Evolutionary conservation across 805 yeast species (phyloP), one percentile per base, ranked within the genome.

Genomic region (Tetrapisispora iriomotensis): DNA sequence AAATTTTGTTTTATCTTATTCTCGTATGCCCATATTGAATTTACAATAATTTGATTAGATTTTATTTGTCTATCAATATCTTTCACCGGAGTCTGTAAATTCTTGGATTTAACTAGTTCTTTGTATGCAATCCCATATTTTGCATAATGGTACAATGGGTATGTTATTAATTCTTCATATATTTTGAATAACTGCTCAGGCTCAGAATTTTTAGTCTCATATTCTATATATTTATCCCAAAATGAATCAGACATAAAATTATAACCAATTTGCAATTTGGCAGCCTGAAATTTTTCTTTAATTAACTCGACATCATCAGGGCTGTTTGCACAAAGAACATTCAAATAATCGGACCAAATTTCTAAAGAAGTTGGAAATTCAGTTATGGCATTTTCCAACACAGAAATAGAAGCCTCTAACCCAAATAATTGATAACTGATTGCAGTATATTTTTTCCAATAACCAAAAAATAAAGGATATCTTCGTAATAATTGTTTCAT

Each of bases 101-200:
- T 18, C 12, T 34, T 23, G 1, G 21, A 26, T 24, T 40, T 27
- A 6, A 55, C 42, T 52, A 44, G 66, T 45, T 45, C 65, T 65
- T 43, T 64, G 50, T 52, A 75, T 60, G 51, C 67, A 54, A 64
- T 77, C 51, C 74, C 82, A 56, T 80, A 90, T 46, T 73, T 76
- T 0, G 96, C 80, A 56, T 86, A 88, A 51, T 87, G 94, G 59
- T 90, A 90, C 33, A 90, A 60, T 0, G 97, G 97, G 2, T 83
- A 65, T 29, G 54, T 53, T 29, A 76, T 58, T 34, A 78, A 60
- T 42, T 64, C 62, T 22, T 69, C 49, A 41, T 79, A 68, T 1
- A 75, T 50, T 3, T 58, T 56, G 2, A 66, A 50, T 4, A 71
- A 56, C 27, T 64, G 68, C 20, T 50, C 47, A 24, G 71, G 63